Percentiles rank a stretch among this genome's conserved stretches.
These are phyloP conservation scores for Tremella yokohamensis DNA, from an alignment of 768 basidiomycete genomes.

Conservation along the genomic window DNA sequence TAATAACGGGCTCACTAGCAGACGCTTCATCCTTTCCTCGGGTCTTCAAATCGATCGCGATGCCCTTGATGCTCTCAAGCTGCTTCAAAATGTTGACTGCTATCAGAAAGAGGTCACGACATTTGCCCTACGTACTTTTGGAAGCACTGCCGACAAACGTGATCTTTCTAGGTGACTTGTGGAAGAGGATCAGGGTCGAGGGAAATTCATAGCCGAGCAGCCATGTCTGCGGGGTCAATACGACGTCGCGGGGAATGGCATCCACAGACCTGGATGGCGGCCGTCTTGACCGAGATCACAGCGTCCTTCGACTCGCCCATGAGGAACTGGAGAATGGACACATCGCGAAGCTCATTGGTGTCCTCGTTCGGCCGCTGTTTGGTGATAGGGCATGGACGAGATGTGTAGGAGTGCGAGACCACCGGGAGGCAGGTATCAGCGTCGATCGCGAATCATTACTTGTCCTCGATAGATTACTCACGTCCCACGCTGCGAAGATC, in stretches of 20 bases:
- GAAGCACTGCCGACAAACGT: slow-evolving; percentile 78
- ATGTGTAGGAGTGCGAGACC: not conserved
- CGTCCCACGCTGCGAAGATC: slow-evolving; percentile 47
- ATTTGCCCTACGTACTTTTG: slow-evolving; percentile 62
- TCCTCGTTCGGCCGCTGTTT: slow-evolving; percentile 5
- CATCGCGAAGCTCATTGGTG: slow-evolving; percentile 31
- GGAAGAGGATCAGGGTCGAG: slow-evolving; percentile 81
- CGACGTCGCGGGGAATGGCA: not conserved
- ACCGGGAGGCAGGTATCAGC: not conserved
- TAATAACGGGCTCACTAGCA: slow-evolving; percentile 12
- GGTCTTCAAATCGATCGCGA: slow-evolving; percentile 69
- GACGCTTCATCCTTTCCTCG: slow-evolving; percentile 48
- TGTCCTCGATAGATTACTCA: slow-evolving; percentile 14
- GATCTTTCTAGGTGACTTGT: slow-evolving; percentile 59
- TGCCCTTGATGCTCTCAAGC: slow-evolving; percentile 57
- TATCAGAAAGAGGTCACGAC: not conserved
- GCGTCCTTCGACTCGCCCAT: slow-evolving; percentile 68
- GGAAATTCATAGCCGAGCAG: slow-evolving; percentile 97
- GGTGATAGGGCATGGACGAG: not conserved
- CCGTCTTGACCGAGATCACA: slow-evolving; percentile 76
- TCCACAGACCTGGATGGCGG: slow-evolving; percentile 73
- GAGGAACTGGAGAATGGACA: slow-evolving; percentile 50
- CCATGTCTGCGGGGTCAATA: slow-evolving; percentile 68
- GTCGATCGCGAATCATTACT: not conserved
- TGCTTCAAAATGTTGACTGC: slow-evolving; percentile 82